Base-by-base conservation (phyloP, 495 filamentous ascomycete genomes). In the Evansstolkia leycettana region DNA sequence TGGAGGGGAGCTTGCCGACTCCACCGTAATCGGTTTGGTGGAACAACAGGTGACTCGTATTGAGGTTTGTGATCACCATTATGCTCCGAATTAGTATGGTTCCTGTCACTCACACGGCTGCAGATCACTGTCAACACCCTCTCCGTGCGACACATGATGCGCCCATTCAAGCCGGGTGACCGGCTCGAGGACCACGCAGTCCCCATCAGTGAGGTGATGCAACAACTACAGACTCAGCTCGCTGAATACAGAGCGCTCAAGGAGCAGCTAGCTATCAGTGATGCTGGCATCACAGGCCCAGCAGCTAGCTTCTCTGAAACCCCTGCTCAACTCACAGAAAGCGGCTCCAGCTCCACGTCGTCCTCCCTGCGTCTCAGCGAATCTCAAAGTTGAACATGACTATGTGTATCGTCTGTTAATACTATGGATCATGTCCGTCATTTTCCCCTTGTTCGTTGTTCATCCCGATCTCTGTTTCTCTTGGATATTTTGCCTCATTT, bases 21-120 rank as follows among this genome's bases (percentile, higher is more conserved):
- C 73, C 14, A 84, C 89, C 49, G 57, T 94, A 47, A 50, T 89
- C 27, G 82, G 82, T 48, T 80, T 96, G 52, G 70, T 96, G 45
- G 89, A 94, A 50, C 88, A 95, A 51, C 84, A 93, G 62, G 80
- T 96, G 38, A 84, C 82, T 39, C 73, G 90, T 38, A 93, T 99
- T 50, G 90, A 99, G 75, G 88, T 90, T 67, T 47, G 81, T 61
- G 25, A 42, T 15, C 31, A 11, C 27, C 26, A 39, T 29, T 3
- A 34, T 38, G 10, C 28, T 12, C 17, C 38, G n/a, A n/a, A n/a
- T 36, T 16, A 14, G 16, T 27, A n/a, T 5, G 29, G 11, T 5
- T 37, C 9, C 35, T 15, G 10, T 45, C 38, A 33, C 34, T 56
- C 17, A 59, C 35, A 2, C 7, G 8, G n/a, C 13, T 17, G 20